Conservation (phyloP, 257 asterid genomes). For the Nicotiana undulata region DNA sequence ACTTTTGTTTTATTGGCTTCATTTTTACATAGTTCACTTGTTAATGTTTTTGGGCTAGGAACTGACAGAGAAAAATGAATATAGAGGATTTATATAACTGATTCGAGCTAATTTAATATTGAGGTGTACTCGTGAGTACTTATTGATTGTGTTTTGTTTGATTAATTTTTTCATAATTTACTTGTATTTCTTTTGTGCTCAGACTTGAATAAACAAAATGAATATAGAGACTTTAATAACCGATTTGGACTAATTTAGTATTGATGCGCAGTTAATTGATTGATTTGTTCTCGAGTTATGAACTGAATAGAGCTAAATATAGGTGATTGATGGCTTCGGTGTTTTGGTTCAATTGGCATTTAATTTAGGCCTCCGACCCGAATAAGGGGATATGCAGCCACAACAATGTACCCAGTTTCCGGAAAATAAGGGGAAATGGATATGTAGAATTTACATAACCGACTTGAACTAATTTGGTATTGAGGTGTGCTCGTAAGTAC, state of each 20-base stretch:
- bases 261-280: background rate
- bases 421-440: background rate
- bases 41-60: background rate
- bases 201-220: background rate
- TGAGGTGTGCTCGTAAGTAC: too few species aligned
- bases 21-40: background rate
- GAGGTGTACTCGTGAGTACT: background rate
- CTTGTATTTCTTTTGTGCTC: background rate
- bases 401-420: too few species aligned
- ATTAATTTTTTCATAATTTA: background rate
- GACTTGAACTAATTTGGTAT: background rate
- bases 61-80: background rate
- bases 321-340: too few species aligned
- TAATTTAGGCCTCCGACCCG: too few species aligned
- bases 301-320: background rate
- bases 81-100: background rate
- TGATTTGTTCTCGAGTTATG: background rate
- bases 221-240: background rate
- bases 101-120: background rate
- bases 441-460: background rate
- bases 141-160: too few species aligned
- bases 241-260: background rate
- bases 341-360: too few species aligned
- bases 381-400: too few species aligned
- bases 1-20: background rate